Base-by-base conservation (phyloP, 352 stramenopile genomes). In the Globisporangium carolinianum region DNA sequence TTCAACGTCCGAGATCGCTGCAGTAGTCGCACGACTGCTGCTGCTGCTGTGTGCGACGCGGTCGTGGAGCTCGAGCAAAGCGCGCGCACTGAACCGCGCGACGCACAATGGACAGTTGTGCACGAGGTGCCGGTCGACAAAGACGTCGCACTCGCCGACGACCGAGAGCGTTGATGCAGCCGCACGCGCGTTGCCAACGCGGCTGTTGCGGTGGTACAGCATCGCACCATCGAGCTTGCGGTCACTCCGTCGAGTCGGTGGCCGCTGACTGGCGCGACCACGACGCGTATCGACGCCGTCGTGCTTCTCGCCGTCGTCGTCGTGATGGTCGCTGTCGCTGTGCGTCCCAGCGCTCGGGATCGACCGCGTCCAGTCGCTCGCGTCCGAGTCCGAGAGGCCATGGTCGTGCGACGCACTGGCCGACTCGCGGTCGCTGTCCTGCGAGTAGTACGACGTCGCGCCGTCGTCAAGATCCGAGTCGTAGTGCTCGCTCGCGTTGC, bases 391-490 rank as follows among this genome's bases (percentile, higher is more conserved):
- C 12, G 63, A 71, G 17, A 52, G 62, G 65, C 39, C 53, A 9
- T 47, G 64, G 53, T 53, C 53, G 60, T 55, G 66, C 24, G 47
- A 60, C 18, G 51, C 45, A 17, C 63, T 65, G 9, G 70, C 60
- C 59, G 76, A 84, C 18, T 86, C 76, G 32, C 61, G 62, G 47
- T 86, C 76, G 52, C 76, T 86, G 59, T 84, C 76, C 37, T 76
- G 67, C 39, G 76, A 84, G 36, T 76, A 83, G 47, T 77, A 84
- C 12, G 68, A 70, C 10, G 61, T 60, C 43, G 60, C 66, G 8
- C 55, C 64, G 48, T 86, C 66, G 42, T 81, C 72, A 9, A 49
- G 45, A 15, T 49, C 45, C 45, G 45, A 49, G n/a, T 32, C 45
- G 45, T 49, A 49, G n/a, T 65, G 43, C 41, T 69, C 68, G 61